Evolutionary conservation across 2,329 filamentous ascomycete genomes (phyloP).

Genomic region (Fusarium piperis): DNA sequence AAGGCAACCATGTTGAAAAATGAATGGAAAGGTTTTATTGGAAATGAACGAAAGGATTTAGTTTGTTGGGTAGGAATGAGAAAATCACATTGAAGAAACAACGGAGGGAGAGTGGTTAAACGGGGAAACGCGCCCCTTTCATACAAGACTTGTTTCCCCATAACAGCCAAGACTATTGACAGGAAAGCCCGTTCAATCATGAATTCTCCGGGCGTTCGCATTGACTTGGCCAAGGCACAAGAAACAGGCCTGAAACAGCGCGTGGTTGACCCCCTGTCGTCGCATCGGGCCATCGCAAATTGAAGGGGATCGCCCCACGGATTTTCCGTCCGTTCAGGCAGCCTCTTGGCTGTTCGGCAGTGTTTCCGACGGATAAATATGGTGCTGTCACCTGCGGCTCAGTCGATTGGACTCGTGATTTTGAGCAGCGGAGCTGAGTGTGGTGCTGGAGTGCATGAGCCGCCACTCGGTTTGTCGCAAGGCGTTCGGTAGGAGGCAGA

Average conservation of each 20-base stretch:
- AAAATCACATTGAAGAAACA: not conserved
- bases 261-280: constrained; percentile 7
- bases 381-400: not conserved
- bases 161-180: constrained; percentile 2
- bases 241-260: constrained; percentile 37
- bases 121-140: not conserved
- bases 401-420: not conserved
- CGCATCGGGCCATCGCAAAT: constrained; percentile 31
- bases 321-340: constrained; percentile 36
- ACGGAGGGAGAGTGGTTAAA: not conserved
- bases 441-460: not conserved
- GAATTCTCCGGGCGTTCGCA: constrained; percentile 10
- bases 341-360: constrained; percentile 10
- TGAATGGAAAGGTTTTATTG: not conserved
- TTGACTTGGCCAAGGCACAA: constrained; percentile 2
- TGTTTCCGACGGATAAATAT: constrained; percentile 17
- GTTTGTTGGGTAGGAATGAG: constrained; percentile 1
- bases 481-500: not conserved
- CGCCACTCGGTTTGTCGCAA: not conserved
- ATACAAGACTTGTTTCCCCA: constrained; percentile 9
- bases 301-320: constrained; percentile 22
- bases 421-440: not conserved
- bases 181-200: not conserved
- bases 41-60: not conserved
- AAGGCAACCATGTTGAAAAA: constrained; percentile 37